Base-by-base conservation (phyloP, 2,329 filamentous ascomycete species). In the Trichoderma hamatum region DNA sequence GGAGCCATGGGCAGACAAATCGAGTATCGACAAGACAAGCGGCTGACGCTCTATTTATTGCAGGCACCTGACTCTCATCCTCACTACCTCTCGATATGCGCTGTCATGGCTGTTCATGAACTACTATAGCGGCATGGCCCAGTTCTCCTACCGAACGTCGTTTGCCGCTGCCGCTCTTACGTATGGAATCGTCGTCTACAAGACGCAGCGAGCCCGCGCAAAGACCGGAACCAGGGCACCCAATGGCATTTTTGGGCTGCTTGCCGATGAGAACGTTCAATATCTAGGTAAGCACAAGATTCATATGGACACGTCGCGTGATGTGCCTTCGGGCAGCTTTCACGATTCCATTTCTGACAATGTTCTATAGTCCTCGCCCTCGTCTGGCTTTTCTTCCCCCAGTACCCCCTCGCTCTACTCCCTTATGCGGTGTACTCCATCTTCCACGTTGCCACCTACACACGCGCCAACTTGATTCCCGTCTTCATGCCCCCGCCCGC, bases 171-270 rank as follows among this genome's bases (percentile, higher is more conserved):
- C 96, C 6, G 93, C 94, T 59, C 88, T 89, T 61, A 98, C 96
- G 13, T 99, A 99, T 81, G 95, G 96, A 73, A 98, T 99, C 74
- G 96, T 99, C 61, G 95, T 99, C 71, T 98, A 97, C 87, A 99
- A 99, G 88, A 94, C 93, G 69, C 93, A 94, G 84, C 90, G 94
- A 73, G 93, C 94, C 75, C 91, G 93, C 74, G 87, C 92, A 75
- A 92, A 93, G 86, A 85, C 89, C 61, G 90, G 91, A 72, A 89
- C 84, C 71, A 89, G 84, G 78, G 80, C 89, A 75, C 88, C 81
- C 49, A 78, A 79, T 63, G 88, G 91, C 69, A 80, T 86, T 60
- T 67, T 95, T 70, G 87, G 89, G 71, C 84, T 97, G 73, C 84
- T 91, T 68, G 85, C 89, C 14, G 96, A 99, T 79, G 96, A 99